A percentile compares a stretch with the other conserved stretches of the same genome.
These are phyloP conservation scores for Smithsoniella earleae DNA, from an alignment of 163 green algal genomes.

Conservation along the genomic window DNA sequence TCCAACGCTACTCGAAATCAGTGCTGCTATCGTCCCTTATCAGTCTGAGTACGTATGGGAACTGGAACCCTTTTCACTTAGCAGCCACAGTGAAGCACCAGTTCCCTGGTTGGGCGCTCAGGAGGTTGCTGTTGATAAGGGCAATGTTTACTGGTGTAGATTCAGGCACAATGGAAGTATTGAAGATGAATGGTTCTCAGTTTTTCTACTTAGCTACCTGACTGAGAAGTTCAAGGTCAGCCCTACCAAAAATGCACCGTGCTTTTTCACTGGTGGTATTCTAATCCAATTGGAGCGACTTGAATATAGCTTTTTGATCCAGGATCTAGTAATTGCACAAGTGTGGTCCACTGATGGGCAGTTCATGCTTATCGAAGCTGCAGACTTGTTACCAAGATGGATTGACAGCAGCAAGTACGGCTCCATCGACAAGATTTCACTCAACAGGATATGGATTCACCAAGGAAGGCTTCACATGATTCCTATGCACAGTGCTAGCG, in stretches of 20 bases:
- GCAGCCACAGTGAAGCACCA: not conserved
- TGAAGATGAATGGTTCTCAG: constrained; percentile 23
- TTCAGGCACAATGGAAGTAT: not conserved
- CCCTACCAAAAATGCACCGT: not conserved
- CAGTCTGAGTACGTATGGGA: not conserved
- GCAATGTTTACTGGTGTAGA: not conserved
- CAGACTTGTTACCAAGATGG: constrained; percentile 9
- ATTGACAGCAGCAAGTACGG: not conserved
- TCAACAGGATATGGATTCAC: not conserved
- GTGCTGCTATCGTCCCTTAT: not conserved
- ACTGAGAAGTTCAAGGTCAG: constrained; percentile 1
- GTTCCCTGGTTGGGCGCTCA: not conserved
- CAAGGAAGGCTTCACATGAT: not conserved
- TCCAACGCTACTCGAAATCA: not conserved
- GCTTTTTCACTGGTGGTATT: not conserved
- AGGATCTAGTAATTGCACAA: constrained; percentile 15
- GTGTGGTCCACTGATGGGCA: constrained; percentile 15
- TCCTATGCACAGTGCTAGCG: not conserved
- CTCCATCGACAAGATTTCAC: constrained; percentile 5
- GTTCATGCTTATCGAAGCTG: constrained; percentile 21
- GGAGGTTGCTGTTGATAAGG: not conserved
- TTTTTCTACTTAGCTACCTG: constrained; percentile 11
- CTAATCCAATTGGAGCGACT: not conserved
- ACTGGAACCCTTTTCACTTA: not conserved
- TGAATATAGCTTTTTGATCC: not conserved